phyloP scores from a whole-genome alignment of 1,139 yeast species.

The Lodderomyces parapsilosis region DNA sequence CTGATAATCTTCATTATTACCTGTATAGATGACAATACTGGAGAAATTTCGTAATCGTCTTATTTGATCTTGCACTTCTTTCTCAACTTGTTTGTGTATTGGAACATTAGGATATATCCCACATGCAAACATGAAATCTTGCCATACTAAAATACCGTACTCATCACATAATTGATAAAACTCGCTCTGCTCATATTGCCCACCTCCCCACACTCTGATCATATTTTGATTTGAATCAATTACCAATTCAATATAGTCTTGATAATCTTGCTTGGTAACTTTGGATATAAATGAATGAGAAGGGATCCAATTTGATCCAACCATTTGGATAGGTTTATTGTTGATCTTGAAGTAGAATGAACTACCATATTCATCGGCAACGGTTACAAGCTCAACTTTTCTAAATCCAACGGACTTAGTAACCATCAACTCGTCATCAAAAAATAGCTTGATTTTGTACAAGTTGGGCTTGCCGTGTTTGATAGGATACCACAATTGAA shows the following conservation, averaged over 20 bases:
- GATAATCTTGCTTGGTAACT: slow-evolving; percentile 31
- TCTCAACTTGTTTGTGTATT: slow-evolving; percentile 22
- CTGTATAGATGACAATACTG: slow-evolving; percentile 33
- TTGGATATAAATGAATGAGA: slow-evolving; percentile 38
- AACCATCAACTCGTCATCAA: slow-evolving; percentile 9
- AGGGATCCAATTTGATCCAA: slow-evolving; percentile 52
- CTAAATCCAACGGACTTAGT: slow-evolving; percentile 32
- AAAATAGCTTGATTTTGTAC: slow-evolving; percentile 23
- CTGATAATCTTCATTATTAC: slow-evolving; percentile 50
- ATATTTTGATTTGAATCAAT: slow-evolving; percentile 42
- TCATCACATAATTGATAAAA: slow-evolving; percentile 45
- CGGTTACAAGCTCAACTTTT: slow-evolving; percentile 37
- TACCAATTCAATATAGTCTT: slow-evolving; percentile 30
- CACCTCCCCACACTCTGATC: slow-evolving; percentile 53
- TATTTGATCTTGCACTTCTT: slow-evolving; percentile 36
- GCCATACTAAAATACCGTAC: slow-evolving; percentile 47
- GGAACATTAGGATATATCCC: slow-evolving; percentile 43
- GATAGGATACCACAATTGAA: slow-evolving; percentile 43
- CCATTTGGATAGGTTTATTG: slow-evolving; percentile 31
- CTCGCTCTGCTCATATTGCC: slow-evolving; percentile 39
- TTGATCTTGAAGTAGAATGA: slow-evolving; percentile 43
- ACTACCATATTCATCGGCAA: slow-evolving; percentile 30
- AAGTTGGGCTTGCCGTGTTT: slow-evolving; percentile 36
- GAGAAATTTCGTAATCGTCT: slow-evolving; percentile 36
- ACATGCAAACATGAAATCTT: slow-evolving; percentile 55